Conservation (phyloP, 257 asterid genomes). For the Solanum dulcamara region DNA sequence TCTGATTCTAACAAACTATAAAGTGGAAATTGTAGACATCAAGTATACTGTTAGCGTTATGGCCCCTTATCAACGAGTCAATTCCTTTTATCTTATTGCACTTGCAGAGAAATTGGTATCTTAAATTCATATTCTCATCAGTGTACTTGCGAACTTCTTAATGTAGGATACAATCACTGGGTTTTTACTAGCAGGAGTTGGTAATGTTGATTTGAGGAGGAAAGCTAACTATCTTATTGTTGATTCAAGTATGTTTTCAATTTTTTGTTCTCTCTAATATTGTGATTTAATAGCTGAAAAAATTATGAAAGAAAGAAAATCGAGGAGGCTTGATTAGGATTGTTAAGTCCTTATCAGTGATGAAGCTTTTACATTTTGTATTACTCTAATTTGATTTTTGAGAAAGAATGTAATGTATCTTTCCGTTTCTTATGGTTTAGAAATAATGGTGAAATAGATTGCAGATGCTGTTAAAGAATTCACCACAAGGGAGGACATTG, state of each 20-base stretch:
- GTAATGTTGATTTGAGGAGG: background rate
- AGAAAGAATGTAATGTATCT: background rate
- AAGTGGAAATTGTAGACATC: background rate
- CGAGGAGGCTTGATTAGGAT: background rate
- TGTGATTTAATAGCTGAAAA: background rate
- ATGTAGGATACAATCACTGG: background rate
- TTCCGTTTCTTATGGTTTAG: conserved; percentile 23
- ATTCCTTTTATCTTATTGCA: background rate
- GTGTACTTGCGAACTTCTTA: background rate
- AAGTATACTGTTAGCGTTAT: background rate
- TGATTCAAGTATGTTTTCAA: background rate
- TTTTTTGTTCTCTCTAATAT: background rate
- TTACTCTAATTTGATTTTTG: background rate
- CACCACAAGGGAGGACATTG: conserved; percentile 74
- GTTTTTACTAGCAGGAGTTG: background rate
- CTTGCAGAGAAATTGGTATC: background rate
- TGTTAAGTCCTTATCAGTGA: background rate
- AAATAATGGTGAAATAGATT: conserved; percentile 73
- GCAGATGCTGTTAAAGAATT: conserved; percentile 90
- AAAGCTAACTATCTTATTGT: background rate
- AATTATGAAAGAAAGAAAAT: background rate
- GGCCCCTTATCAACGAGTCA: background rate
- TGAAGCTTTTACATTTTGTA: background rate
- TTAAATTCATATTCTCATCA: background rate
- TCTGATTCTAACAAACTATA: background rate